A percentile compares a stretch with the other conserved stretches of the same genome.
Conservation (phyloP, 2,329 filamentous ascomycete genomes). For the Epichloe uncinata region DNA sequence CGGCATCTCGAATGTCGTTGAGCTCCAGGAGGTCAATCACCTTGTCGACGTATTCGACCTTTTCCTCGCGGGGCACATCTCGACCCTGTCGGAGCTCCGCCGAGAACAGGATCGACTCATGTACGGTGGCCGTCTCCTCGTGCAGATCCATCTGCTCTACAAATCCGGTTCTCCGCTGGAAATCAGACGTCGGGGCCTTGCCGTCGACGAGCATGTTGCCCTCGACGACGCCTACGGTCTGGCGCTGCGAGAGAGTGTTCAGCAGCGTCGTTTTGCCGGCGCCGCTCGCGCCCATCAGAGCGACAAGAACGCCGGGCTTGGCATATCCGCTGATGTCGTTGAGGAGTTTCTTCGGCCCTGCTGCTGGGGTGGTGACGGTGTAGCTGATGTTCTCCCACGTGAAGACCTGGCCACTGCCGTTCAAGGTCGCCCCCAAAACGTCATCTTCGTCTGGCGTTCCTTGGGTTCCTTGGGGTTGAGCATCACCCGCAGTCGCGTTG, state of each 20-base stretch:
- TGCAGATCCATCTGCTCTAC: slow-evolving; percentile 51
- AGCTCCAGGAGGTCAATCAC: slow-evolving; percentile 54
- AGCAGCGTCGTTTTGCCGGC: slow-evolving; percentile 7
- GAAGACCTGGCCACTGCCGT: slow-evolving; percentile 49
- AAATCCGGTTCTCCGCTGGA: slow-evolving; percentile 65
- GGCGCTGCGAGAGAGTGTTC: slow-evolving; percentile 5
- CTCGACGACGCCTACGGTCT: slow-evolving; percentile 32
- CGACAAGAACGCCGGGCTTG: slow-evolving; percentile 5
- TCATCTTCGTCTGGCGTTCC: slow-evolving; percentile 20
- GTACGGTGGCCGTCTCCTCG: slow-evolving; percentile 48
- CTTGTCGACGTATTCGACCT: slow-evolving; percentile 51
- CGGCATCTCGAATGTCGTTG: slow-evolving; percentile 46
- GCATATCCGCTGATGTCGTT: slow-evolving; percentile 7
- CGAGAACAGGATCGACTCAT: slow-evolving; percentile 52
- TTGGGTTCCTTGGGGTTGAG: slow-evolving; percentile 3
- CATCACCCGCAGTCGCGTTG: not conserved
- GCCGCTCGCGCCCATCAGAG: slow-evolving; percentile 6
- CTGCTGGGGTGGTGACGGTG: slow-evolving; percentile 39
- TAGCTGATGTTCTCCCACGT: slow-evolving; percentile 59
- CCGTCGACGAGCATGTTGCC: slow-evolving; percentile 67
- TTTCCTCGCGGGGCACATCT: slow-evolving; percentile 42
- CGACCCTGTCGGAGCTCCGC: slow-evolving; percentile 47
- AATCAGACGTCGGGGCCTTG: slow-evolving; percentile 51
- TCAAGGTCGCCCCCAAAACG: slow-evolving; percentile 30
- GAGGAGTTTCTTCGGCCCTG: slow-evolving; percentile 16